Base-by-base conservation (phyloP, 495 filamentous ascomycete species). In the Penicillium samsonianum region DNA sequence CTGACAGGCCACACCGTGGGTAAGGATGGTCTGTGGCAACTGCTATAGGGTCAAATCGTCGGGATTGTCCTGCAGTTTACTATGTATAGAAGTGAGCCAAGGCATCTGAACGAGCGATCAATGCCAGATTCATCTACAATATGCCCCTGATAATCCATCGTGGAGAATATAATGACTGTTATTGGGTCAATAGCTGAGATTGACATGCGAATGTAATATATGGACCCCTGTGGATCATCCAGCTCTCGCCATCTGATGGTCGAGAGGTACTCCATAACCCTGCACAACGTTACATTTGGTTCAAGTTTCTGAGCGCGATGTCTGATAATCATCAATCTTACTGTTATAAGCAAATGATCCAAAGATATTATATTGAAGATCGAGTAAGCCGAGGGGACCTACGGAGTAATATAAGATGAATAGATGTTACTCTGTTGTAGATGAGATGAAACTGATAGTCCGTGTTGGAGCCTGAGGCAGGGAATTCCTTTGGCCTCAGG, bases 261-360 rank as follows among this genome's bases (percentile, higher is more conserved):
- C 30, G 10, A 31, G 30, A 31, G 10, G 10, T n/a, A n/a, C n/a
- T n/a, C n/a, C n/a, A n/a, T n/a, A n/a, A n/a, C n/a, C n/a, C n/a
- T n/a, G n/a, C n/a, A n/a, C n/a, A n/a, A n/a, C n/a, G n/a, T n/a
- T n/a, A n/a, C n/a, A n/a, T n/a, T n/a, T n/a, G n/a, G n/a, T n/a
- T n/a, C n/a, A n/a, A n/a, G n/a, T n/a, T n/a, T n/a, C n/a, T n/a
- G n/a, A n/a, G n/a, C n/a, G n/a, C n/a, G n/a, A n/a, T n/a, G n/a
- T 31, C 3, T 31, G 30, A 31, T 31, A 31, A 10, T 10, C 30
- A 12, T 11, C 10, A 31, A 11, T 25, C 20, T 52, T 43, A 43
- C 50, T 22, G 3, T 31, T 53, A 14, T 53, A 53, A 25, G 50
- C 14, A 53, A 53, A 9, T 53, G 38, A 53, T 42, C 14, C 19